Evolutionary conservation across 2,329 filamentous ascomycete genomes (phyloP).

Genomic region (Cladosporium austrohemisphaericum): DNA sequence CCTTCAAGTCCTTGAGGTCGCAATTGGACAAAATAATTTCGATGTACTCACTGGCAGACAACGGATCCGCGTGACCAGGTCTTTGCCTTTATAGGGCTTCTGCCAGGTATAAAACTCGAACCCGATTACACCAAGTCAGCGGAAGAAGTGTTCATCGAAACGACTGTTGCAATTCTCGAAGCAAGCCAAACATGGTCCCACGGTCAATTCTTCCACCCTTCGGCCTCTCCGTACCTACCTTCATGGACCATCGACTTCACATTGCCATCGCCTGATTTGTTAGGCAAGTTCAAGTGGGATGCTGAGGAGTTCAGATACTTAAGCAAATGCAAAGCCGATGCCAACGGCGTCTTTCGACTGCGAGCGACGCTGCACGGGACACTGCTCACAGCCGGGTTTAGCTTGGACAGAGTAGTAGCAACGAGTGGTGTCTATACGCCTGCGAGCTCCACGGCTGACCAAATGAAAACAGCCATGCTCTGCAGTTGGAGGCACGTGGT

Average conservation of each 20-base stretch:
- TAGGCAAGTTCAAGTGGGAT: background rate
- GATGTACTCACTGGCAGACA: no score
- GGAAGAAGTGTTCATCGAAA: background rate
- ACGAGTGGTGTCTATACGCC: background rate
- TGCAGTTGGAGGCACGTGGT: no score
- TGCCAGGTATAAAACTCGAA: background rate
- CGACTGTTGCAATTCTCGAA: background rate
- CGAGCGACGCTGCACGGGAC: background rate
- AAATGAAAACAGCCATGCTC: no score
- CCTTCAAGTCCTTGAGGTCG: no score
- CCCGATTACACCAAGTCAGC: background rate
- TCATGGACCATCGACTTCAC: constrained; percentile 1
- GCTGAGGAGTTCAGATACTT: no score
- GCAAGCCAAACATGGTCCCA: background rate
- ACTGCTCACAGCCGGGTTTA: background rate
- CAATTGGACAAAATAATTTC: no score
- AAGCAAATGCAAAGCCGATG: background rate
- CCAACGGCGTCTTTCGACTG: background rate
- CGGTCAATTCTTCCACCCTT: background rate
- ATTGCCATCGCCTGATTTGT: no score
- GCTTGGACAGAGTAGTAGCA: background rate
- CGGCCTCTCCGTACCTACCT: background rate
- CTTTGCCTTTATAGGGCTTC: background rate
- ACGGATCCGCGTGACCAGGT: background rate
- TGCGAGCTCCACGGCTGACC: no score